These are phyloP conservation scores for Naganishia cerealis DNA, from an alignment of 1,284 basidiomycete genomes.

Conservation along the genomic window DNA sequence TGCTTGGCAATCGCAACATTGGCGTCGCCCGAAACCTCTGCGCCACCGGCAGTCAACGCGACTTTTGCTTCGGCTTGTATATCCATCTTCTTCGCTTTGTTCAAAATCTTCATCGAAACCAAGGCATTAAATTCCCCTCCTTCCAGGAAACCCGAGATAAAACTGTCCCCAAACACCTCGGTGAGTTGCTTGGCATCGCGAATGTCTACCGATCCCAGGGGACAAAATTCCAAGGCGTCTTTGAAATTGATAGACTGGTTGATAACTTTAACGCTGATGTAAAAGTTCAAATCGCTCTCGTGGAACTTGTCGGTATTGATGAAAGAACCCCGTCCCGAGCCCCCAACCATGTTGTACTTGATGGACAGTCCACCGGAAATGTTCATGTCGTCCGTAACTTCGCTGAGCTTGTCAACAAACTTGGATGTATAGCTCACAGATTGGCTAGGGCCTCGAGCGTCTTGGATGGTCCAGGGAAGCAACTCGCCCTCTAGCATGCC, in stretches of 20 bases:
- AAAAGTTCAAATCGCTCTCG: conserved; percentile 7
- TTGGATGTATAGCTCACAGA: not conserved
- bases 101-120: conserved; percentile 4
- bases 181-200: not conserved
- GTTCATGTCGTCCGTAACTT: conserved; percentile 1
- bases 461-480: not conserved
- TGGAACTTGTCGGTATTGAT: conserved; percentile 3
- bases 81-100: not conserved
- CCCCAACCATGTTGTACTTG: not conserved
- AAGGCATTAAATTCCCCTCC: conserved; percentile 9
- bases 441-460: conserved; percentile 6
- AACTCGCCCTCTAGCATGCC: not conserved
- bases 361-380: not conserved
- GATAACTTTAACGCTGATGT: conserved; percentile 9
- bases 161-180: not conserved
- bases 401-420: conserved; percentile 12
- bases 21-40: not conserved
- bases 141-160: conserved; percentile 11
- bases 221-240: not conserved
- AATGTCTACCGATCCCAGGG: not conserved
- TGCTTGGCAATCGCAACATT: not conserved
- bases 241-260: conserved; percentile 1
- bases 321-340: conserved; percentile 1
- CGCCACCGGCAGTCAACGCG: not conserved
- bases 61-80: conserved; percentile 9